Evolutionary conservation across 257 asterid genomes (phyloP).

Genomic region (Thymus mandschuricus): DNA sequence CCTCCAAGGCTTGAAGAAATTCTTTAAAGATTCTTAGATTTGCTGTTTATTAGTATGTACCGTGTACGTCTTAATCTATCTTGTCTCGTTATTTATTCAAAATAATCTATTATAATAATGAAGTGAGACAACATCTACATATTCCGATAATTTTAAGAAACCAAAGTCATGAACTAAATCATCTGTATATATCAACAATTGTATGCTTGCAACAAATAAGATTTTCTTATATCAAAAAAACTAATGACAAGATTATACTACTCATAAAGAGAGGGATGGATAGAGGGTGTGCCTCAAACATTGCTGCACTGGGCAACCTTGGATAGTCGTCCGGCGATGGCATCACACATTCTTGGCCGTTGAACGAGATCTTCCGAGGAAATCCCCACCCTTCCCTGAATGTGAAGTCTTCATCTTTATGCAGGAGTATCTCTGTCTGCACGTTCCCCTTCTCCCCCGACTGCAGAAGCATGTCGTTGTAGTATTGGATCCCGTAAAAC

Average conservation of each 20-base stretch:
- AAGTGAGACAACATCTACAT: no score
- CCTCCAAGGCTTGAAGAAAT: neutral
- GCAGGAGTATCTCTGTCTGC: slow-evolving; percentile 69
- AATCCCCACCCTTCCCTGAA: slow-evolving; percentile 80
- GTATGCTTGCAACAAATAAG: neutral
- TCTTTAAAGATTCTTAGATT: neutral
- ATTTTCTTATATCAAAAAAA: neutral
- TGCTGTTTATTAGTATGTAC: no score
- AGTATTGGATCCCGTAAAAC: slow-evolving; percentile 65
- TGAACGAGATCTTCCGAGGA: slow-evolving; percentile 71
- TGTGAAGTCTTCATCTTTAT: slow-evolving; percentile 57
- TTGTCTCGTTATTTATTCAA: no score
- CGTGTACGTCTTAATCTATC: no score
- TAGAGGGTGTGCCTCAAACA: slow-evolving; percentile 16
- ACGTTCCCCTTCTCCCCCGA: slow-evolving; percentile 70
- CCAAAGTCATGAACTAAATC: neutral
- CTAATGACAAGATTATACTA: no score
- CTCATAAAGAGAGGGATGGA: slow-evolving; percentile 14
- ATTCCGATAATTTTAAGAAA: no score
- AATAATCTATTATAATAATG: no score
- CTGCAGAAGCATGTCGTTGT: slow-evolving; percentile 76
- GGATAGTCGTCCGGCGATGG: slow-evolving; percentile 70
- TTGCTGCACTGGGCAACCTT: slow-evolving; percentile 53
- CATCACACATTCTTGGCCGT: slow-evolving; percentile 76
- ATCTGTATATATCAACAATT: neutral